Percentiles rank a stretch among this genome's conserved stretches.
These are phyloP conservation scores for Malassezia yamatoensis DNA, from an alignment of 1,284 basidiomycete genomes.

Conservation along the genomic window DNA sequence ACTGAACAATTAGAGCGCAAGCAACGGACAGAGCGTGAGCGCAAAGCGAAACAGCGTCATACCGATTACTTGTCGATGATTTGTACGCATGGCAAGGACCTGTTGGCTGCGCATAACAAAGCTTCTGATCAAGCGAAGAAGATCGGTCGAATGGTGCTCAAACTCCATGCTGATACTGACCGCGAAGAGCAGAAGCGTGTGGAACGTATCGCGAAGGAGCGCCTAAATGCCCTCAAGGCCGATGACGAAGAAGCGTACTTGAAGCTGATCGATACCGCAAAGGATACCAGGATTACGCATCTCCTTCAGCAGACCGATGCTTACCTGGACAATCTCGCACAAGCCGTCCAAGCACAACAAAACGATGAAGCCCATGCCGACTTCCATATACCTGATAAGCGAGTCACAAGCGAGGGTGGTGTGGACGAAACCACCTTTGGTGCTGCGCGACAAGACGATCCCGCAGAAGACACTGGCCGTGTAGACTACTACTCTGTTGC, in stretches of 20 bases:
- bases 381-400: slow-evolving; percentile 33
- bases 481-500: slow-evolving; percentile 96
- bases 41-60: slow-evolving; percentile 89
- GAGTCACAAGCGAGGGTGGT: slow-evolving; percentile 39
- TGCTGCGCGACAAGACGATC: slow-evolving; percentile 61
- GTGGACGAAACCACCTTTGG: slow-evolving; percentile 82
- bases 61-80: slow-evolving; percentile 85
- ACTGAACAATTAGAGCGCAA: slow-evolving; percentile 84
- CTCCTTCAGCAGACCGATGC: slow-evolving; percentile 84
- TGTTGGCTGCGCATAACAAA: slow-evolving; percentile 59
- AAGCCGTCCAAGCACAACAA: slow-evolving; percentile 89
- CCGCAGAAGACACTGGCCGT: slow-evolving; percentile 57
- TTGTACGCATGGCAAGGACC: slow-evolving; percentile 69
- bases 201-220: slow-evolving; percentile 90
- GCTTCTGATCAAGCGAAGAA: slow-evolving; percentile 50
- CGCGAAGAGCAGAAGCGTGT: slow-evolving; percentile 60
- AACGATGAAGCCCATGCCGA: slow-evolving; percentile 56
- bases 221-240: slow-evolving; percentile 91
- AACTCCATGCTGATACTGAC: slow-evolving; percentile 52
- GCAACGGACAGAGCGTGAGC: slow-evolving; percentile 83
- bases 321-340: slow-evolving; percentile 87
- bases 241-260: slow-evolving; percentile 99
- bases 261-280: slow-evolving; percentile 97
- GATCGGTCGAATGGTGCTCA: slow-evolving; percentile 51
- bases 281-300: slow-evolving; percentile 97